Conservation (phyloP, 1,284 basidiomycete species). For the Puccinia triticina region DNA sequence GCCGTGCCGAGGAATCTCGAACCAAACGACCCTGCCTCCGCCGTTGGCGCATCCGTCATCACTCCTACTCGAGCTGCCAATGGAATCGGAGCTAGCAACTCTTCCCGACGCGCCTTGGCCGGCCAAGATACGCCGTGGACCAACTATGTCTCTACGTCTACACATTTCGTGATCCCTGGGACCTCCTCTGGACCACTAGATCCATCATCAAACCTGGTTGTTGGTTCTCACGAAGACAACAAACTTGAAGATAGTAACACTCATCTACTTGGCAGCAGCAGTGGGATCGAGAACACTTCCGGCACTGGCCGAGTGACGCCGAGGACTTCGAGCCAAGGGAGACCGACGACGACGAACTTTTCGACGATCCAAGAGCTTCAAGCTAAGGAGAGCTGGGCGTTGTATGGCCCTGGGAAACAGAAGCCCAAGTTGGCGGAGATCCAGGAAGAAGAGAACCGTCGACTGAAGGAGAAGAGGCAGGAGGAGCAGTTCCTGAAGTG, state of each 20-base stretch:
- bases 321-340: background rate
- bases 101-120: slow-evolving; percentile 52
- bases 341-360: slow-evolving; percentile 62
- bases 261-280: background rate
- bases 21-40: slow-evolving; percentile 51
- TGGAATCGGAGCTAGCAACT: slow-evolving; percentile 52
- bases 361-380: slow-evolving; percentile 63
- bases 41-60: slow-evolving; percentile 55
- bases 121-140: slow-evolving; percentile 57
- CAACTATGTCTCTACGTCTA: slow-evolving; percentile 62
- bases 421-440: slow-evolving; percentile 60
- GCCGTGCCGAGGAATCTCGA: background rate
- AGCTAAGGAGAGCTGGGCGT: slow-evolving; percentile 55
- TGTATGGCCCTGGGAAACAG: slow-evolving; percentile 66
- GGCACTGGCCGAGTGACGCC: background rate
- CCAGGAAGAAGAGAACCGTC: slow-evolving; percentile 56
- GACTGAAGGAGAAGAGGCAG: slow-evolving; percentile 49
- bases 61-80: slow-evolving; percentile 53
- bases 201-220: background rate
- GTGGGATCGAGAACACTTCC: slow-evolving; percentile 7
- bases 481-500: slow-evolving; percentile 56
- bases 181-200: slow-evolving; percentile 4
- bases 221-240: background rate
- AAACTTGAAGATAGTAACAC: background rate
- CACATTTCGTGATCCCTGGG: background rate